Evolutionary conservation across 192 early-diverging fungal species (phyloP).

Genomic region (Entophlyctis helioformis): DNA sequence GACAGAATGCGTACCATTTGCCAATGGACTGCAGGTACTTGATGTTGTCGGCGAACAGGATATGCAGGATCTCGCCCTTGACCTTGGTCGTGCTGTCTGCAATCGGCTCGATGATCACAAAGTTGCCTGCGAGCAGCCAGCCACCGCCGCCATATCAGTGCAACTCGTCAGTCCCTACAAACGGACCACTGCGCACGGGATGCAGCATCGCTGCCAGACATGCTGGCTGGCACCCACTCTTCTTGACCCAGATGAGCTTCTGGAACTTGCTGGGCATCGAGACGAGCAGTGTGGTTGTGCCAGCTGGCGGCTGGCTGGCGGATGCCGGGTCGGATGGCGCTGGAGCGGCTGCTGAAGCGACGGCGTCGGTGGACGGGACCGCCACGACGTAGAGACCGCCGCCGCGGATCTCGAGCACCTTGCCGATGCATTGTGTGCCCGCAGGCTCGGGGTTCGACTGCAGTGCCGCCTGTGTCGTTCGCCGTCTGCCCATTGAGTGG

Average conservation of each 20-base stretch:
- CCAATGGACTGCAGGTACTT: slow-evolving; percentile 50
- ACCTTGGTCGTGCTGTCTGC: slow-evolving; percentile 53
- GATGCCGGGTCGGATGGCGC: neutral
- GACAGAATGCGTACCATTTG: slow-evolving; percentile 48
- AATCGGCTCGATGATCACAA: slow-evolving; percentile 51
- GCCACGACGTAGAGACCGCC: slow-evolving; percentile 1
- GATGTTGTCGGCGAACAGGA: slow-evolving; percentile 62
- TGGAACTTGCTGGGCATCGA: slow-evolving; percentile 67
- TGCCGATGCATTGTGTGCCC: slow-evolving; percentile 2
- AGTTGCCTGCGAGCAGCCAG: no score
- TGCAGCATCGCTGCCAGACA: no score
- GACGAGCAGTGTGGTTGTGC: slow-evolving; percentile 44
- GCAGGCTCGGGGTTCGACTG: no score
- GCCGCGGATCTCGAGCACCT: slow-evolving; percentile 6
- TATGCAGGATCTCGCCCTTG: slow-evolving; percentile 61
- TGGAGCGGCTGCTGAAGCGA: no score
- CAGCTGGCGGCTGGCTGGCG: neutral
- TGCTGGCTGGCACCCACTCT: slow-evolving; percentile 49
- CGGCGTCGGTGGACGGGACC: no score
- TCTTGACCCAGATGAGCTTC: slow-evolving; percentile 72
- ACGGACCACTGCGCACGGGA: no score
- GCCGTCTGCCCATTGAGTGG: no score
- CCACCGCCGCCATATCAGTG: no score
- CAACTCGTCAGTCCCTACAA: no score
- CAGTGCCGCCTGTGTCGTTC: no score